Evolutionary conservation across 2,329 filamentous ascomycete species (phyloP).

Genomic region (Aureobasidium sp.): DNA sequence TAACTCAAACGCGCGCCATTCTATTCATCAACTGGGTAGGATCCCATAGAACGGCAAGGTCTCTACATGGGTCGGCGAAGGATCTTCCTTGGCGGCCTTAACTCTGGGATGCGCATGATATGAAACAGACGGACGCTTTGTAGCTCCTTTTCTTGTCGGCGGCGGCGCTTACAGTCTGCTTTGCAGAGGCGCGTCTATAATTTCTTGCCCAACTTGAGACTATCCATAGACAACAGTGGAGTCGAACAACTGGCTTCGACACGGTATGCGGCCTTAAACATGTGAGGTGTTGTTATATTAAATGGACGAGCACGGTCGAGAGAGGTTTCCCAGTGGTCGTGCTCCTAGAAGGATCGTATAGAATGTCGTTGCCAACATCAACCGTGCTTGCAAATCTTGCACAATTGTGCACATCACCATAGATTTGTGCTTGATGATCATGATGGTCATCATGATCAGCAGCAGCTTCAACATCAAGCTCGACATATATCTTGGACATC

Average conservation of each 20-base stretch:
- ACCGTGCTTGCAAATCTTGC: not conserved
- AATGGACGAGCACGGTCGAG: not conserved
- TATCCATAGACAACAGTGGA: not conserved
- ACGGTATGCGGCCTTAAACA: not conserved
- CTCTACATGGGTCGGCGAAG: not conserved
- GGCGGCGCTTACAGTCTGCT: not conserved
- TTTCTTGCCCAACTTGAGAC: not conserved
- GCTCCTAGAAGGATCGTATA: not conserved
- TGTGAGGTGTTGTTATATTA: not conserved
- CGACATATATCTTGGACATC: not conserved
- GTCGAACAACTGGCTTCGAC: too few species aligned
- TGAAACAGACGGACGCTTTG: constrained; percentile 3
- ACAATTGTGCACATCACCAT: not conserved
- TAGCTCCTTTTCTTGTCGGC: not conserved
- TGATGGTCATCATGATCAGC: not conserved
- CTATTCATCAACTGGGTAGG: not conserved
- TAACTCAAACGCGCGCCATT: not conserved
- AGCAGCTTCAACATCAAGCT: not conserved
- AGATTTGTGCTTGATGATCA: not conserved
- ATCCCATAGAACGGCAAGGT: not conserved
- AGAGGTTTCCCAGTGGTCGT: not conserved
- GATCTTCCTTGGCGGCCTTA: not conserved
- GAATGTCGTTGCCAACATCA: not conserved
- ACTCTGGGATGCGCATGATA: not conserved
- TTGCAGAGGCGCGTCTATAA: not conserved